Evolutionary conservation across 2,329 filamentous ascomycete species (phyloP), one percentile per base, ranked within the genome.

Genomic region (Emericellopsis atlantica): DNA sequence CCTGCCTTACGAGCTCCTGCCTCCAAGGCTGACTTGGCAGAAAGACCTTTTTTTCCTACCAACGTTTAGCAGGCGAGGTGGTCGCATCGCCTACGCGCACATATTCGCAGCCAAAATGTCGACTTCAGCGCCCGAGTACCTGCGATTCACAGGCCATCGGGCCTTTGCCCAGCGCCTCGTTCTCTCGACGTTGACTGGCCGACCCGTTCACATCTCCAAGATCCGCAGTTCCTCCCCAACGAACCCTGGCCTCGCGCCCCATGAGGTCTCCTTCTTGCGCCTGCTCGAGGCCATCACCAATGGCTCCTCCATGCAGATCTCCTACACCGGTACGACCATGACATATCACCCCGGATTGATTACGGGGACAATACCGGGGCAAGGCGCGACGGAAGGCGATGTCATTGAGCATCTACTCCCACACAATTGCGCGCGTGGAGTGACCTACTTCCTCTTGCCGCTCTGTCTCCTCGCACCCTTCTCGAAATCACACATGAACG

Each of bases 241-340:
- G 33, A 81, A 84, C 52, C 89, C 92, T 1, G 92, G 92, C 53
- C 83, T 98, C 41, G 82, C 86, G 41, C 81, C 87, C 38, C 84
- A 95, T 66, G 92, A 98, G 65, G 81, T 96, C 53, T 96, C 92
- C 37, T 90, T 98, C 61, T 75, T 98, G 26, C 89, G 92, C 43
- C 83, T 98, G 15, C 80, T 98, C 55, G 92, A 96, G 61, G 76
- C 86, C 50, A 74, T 98, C 53, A 98, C 92, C 55, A 98, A 98
- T 69, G 92, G 92, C 64, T 85, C 84, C 43, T 80, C 84, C 42
- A 87, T 96, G 65, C 89, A 95, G 55, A 95, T 98, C 51, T 95
- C 88, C 10, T 92, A 94, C 65, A 95, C 88, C 2, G 92, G 92
- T 56, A 96, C 92, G 0, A 89, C 87, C 1, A 76, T 98, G 42